phyloP scores from a whole-genome alignment of 768 basidiomycete species.

The Clavaria fumosa region DNA sequence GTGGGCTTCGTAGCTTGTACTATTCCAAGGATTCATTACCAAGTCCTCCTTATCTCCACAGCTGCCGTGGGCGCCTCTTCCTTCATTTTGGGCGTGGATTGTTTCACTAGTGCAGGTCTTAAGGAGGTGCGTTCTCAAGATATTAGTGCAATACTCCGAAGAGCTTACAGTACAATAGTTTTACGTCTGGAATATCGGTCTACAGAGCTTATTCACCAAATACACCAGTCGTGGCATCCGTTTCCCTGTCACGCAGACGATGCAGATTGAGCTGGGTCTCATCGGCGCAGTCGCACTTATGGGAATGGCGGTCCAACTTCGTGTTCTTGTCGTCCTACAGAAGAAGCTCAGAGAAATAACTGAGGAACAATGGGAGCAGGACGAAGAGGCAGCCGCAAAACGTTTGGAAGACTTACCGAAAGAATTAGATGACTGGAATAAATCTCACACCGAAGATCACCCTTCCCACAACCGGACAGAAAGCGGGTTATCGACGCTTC shows the following conservation, averaged over 20 bases:
- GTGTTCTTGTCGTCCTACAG: conserved; percentile 67
- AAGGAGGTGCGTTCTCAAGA: conserved; percentile 54
- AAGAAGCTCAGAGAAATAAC: conserved; percentile 67
- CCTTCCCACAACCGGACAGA: conserved; percentile 50
- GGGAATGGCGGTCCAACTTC: conserved; percentile 83
- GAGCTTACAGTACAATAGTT: conserved; percentile 36
- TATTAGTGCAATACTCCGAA: conserved; percentile 9
- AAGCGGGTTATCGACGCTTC: conserved; percentile 46
- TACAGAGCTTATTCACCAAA: conserved; percentile 63
- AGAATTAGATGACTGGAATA: conserved; percentile 80
- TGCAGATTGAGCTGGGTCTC: conserved; percentile 88
- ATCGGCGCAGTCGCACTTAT: conserved; percentile 71
- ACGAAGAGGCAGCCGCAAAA: conserved; percentile 62
- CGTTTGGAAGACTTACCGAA: conserved; percentile 45
- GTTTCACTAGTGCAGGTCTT: conserved; percentile 79
- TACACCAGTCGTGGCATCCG: conserved; percentile 48
- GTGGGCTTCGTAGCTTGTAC: conserved; percentile 74
- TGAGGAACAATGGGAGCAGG: conserved; percentile 54
- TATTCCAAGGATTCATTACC: conserved; percentile 75
- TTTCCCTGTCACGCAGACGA: conserved; percentile 78
- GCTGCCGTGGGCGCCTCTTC: conserved; percentile 83
- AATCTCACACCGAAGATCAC: no score
- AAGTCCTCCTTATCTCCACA: conserved; percentile 73
- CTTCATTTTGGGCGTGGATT: conserved; percentile 87
- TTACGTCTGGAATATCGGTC: conserved; percentile 93